Evolutionary conservation across 176 grass and related monocot species (phyloP).

Genomic region (Aegilops sharonensis): DNA sequence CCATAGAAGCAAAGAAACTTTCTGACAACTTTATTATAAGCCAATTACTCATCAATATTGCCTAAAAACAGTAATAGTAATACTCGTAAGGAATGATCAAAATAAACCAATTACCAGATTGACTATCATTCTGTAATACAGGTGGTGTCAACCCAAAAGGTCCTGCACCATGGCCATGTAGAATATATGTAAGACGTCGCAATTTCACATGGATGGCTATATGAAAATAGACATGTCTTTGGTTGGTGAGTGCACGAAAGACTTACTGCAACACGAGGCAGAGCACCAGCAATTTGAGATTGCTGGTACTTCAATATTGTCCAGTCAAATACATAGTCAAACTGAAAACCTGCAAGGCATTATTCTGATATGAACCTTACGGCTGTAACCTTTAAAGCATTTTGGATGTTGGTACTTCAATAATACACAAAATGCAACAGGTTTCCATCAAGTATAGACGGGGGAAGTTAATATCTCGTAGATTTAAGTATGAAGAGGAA

Average conservation of each 20-base stretch:
- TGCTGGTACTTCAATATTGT: slow-evolving; percentile 97
- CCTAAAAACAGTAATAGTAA: background rate
- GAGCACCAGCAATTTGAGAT: slow-evolving; percentile 82
- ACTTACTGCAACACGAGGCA: slow-evolving; percentile 64
- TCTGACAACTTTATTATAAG: slow-evolving; percentile 6
- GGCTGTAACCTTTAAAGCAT: background rate
- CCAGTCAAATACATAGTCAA: slow-evolving; percentile 99
- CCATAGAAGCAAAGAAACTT: slow-evolving; percentile 10
- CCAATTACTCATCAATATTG: background rate
- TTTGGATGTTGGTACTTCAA: background rate
- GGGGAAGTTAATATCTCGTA: background rate
- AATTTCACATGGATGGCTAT: slow-evolving; percentile 7
- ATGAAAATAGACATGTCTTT: slow-evolving; percentile 1
- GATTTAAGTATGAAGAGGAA: background rate
- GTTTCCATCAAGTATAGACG: background rate
- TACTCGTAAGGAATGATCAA: background rate
- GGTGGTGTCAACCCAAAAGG: slow-evolving; percentile 72
- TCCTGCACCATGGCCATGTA: slow-evolving; percentile 68
- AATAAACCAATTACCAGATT: slow-evolving; percentile 57
- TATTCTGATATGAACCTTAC: slow-evolving; percentile 8
- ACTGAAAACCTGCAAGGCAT: slow-evolving; percentile 86
- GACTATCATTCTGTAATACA: slow-evolving; percentile 65
- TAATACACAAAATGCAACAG: background rate
- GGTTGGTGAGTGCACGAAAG: background rate
- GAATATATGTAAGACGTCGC: slow-evolving; percentile 14